phyloP scores from a whole-genome alignment of 139 green algal species.

The Auxenochlorella pyrenoidosa region DNA sequence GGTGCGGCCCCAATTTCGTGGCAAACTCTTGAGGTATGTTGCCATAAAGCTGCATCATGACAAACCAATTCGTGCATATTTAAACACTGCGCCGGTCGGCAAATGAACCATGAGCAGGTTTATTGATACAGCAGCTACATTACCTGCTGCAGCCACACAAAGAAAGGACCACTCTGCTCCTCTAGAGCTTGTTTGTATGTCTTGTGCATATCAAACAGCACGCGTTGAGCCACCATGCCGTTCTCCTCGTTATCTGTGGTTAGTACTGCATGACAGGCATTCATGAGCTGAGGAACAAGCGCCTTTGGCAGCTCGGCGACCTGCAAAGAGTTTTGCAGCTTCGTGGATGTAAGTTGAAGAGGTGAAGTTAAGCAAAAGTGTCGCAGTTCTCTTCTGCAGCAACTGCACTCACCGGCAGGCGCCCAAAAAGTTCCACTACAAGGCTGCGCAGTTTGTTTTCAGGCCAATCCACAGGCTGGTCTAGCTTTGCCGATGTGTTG shows the following conservation, averaged over 20 bases:
- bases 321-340: background rate
- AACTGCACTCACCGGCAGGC: too few relatives aligned
- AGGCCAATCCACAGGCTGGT: background rate
- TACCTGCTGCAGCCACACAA: slow-evolving; percentile 77
- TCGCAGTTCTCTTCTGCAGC: too few relatives aligned
- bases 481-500: background rate
- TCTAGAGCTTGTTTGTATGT: slow-evolving; percentile 68
- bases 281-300: background rate
- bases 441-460: background rate
- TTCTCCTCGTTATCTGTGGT: slow-evolving; percentile 92
- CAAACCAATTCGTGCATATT: background rate
- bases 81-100: too few relatives aligned
- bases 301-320: background rate
- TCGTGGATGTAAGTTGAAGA: too few relatives aligned
- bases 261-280: slow-evolving; percentile 54
- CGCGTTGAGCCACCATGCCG: slow-evolving; percentile 76
- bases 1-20: background rate
- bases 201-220: slow-evolving; percentile 94
- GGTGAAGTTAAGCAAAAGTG: too few relatives aligned
- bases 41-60: slow-evolving; percentile 22
- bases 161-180: slow-evolving; percentile 72
- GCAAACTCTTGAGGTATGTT: background rate
- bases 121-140: background rate
- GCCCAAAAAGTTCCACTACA: too few relatives aligned
- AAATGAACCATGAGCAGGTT: background rate